Evolutionary conservation across 108 stramenopile genomes (phyloP), one percentile per base, ranked within the genome.

Genomic region (Cylindrotheca fusiformis): DNA sequence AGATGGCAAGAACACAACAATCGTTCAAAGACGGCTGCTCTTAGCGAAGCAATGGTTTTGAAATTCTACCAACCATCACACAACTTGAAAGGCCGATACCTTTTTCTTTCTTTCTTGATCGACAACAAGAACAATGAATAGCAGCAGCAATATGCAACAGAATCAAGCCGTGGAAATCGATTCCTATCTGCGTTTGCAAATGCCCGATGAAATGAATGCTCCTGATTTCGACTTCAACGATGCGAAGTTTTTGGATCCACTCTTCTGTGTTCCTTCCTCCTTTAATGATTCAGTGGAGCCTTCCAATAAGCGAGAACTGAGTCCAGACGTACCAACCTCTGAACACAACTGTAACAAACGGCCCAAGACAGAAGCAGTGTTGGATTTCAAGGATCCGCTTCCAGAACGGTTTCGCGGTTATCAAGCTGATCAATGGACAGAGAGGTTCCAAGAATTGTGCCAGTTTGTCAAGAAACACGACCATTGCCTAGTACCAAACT

Each of bases 381-480:
- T 41, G 6, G 36, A 41, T 14, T 41, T 41, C 36, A 41, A 41
- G 36, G 36, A 41, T 41, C 10, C 10, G 6, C 36, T 10, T n/a
- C 32, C 30, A 27, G 60, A 45, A 22, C 53, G 67, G 23, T 68
- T 68, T 52, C 56, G 67, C 23, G 31, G 21, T 6, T 68, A 68
- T 55, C 69, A 70, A 26, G 31, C 45, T 18, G 69, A 70, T n/a
- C 59, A 65, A 14, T 79, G 78, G 78, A 60, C 51, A 14, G 78
- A 74, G 50, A 67, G 66, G 51, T 71, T 74, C 17, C 24, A 69
- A 29, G 72, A 67, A 32, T 45, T 79, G 27, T 52, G 32, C n/a
- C 30, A 51, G 18, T 79, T 70, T 59, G 55, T 63, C 10, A 44
- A 32, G 36, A 29, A 56, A 18, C 18, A 61, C 8, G 78, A 73